Evolutionary conservation across 2,329 filamentous ascomycete species (phyloP), one percentile per base, ranked within the genome.

Genomic region (Paecilomyces dactylethromorphus): DNA sequence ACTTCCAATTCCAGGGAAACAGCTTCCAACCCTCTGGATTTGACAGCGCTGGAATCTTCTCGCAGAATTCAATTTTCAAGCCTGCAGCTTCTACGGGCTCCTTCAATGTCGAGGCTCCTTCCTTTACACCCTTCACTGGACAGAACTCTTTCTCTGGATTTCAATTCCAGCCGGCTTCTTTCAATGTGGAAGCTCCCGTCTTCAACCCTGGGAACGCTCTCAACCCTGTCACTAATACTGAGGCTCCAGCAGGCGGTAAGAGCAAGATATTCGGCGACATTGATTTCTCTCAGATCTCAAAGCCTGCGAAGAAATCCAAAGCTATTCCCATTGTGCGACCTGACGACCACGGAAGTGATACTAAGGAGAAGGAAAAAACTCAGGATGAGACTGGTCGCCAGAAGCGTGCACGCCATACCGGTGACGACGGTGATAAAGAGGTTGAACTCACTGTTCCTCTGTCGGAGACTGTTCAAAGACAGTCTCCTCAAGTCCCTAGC

Each of bases 301-400:
- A 89, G 67, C 83, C 87, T 6, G 72, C 76, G 0, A 91, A 89
- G 75, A 86, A 85, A 65, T 90, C 87, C 3, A 97, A 94, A 76
- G 91, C 91, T 10, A 84, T 96, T 57, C 89, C 92, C 0, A 95
- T 96, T 62, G 76, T 93, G 10, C 82, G 81, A 45, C 89, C 90
- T 1, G 80, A 85, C 59, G 86, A 79, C 65, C 75, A 63, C 59
- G 78, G 79, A 64, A 72, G 78, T 62, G 74, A 71, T 1, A 70
- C 74, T 54, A 67, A 70, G 29, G 69, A 71, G 53, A 67, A 88
- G 59, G 84, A 86, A 60, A 79, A 61, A 86, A 87, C 15, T 26
- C 74, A 83, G 21, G 81, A 79, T n/a, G 85, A 89, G 62, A 80
- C 88, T 59, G 85, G 85, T 22, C 86, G 91, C 49, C 79, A 87